Evolutionary conservation across 805 yeast genomes (phyloP), one percentile per base, ranked within the genome.

Genomic region (Yarrowia divulgata): DNA sequence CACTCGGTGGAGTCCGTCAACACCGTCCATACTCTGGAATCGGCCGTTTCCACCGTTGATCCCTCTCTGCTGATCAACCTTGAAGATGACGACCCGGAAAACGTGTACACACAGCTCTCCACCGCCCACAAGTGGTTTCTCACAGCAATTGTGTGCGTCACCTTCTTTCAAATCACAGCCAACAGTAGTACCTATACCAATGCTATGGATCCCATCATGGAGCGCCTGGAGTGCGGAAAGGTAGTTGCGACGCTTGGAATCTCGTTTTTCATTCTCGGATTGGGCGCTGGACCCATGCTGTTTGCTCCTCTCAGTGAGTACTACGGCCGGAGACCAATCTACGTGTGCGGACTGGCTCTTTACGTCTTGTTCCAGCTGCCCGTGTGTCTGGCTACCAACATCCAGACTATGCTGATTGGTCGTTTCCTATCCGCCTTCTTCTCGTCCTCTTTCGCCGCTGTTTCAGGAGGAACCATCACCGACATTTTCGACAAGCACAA

Each of bases 381-480:
- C 9, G 69, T 71, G 2, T 73, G 73, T 13, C 42, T 69, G 23
- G 50, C 67, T 46, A 77, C 81, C 46, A 85, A 88, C 72, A 87
- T 90, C 72, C 80, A 85, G 70, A 80, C 84, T 14, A 81, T 90
- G 48, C 78, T 68, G 62, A 82, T 87, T 10, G 85, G 84, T 70
- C 80, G 93, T 54, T 85, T 88, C 64, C 74, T 88, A 1, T 88
- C 89, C 1, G 93, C 93, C 3, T 76, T 84, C 19, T 85, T 87
- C 67, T 90, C 90, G 8, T 84, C 88, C 68, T 88, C 90, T 0
- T 89, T 91, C 2, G 78, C 88, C 46, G 86, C 88, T 58, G 88
- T 88, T 12, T 90, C 90, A 29, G 90, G 90, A 1, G 92, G 91
- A 19, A 84, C 86, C 12, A 77, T 89, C 57, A 86, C 90, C 32